Evolutionary conservation across 176 grass and related monocot species (phyloP).

Genomic region (Aegilops tauschii): DNA sequence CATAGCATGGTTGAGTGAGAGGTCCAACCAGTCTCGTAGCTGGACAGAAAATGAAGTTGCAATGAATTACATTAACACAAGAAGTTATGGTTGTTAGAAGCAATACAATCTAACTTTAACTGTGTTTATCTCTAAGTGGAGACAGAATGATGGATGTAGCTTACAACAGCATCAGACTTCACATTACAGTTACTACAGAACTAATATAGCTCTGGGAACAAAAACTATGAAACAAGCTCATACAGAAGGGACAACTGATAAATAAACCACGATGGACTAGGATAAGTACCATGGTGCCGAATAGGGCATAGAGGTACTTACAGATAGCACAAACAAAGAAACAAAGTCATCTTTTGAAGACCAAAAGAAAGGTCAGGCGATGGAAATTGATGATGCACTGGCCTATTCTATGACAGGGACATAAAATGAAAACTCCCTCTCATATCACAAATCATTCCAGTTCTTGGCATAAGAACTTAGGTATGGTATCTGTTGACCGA

Average conservation of each 20-base stretch:
- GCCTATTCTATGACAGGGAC: slow-evolving; percentile 17
- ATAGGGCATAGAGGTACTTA: neutral
- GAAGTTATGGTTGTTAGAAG: slow-evolving; percentile 15
- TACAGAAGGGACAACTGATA: slow-evolving; percentile 6
- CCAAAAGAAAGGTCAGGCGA: neutral
- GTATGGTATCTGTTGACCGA: neutral
- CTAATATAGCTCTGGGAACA: slow-evolving; percentile 2
- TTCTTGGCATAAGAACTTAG: slow-evolving; percentile 1
- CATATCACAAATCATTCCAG: neutral
- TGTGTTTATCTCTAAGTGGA: slow-evolving; percentile 15
- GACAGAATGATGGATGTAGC: slow-evolving; percentile 5
- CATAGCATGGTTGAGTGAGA: slow-evolving; percentile 90
- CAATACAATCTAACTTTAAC: neutral
- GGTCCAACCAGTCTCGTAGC: slow-evolving; percentile 94
- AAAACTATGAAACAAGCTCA: neutral
- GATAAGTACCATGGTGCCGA: neutral
- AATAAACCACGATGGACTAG: neutral
- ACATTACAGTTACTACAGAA: slow-evolving; percentile 8
- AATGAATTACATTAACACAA: neutral
- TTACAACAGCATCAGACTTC: slow-evolving; percentile 21
- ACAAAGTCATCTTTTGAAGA: neutral
- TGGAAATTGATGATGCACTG: slow-evolving; percentile 10
- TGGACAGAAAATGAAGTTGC: slow-evolving; percentile 37
- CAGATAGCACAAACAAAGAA: neutral
- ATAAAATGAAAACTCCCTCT: neutral